Base-by-base conservation (phyloP, 192 early-diverging fungal genomes). In the Funneliformis geosporum region DNA sequence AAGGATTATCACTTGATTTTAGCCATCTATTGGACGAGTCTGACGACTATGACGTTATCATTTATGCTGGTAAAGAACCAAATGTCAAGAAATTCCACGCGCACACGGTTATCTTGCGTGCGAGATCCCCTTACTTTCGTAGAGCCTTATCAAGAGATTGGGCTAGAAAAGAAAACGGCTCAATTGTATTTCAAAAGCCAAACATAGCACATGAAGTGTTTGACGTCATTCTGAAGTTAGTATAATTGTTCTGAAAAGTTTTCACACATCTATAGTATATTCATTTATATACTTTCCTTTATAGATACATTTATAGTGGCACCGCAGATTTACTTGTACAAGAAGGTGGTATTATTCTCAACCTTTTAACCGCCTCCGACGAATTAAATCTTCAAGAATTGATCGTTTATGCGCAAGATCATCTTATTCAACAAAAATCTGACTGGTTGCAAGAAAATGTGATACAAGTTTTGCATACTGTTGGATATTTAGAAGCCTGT, bases 21-120 rank as follows among this genome's bases (percentile, higher is more conserved):
- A 42, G 33, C 40, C 55, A 61, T 23, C 21, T 76, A 2, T 43
- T 76, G 18, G 60, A 76, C 11, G 60, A 62, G 23, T 38, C 33
- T 23, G 75, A 76, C 14, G 75, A 62, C 9, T 76, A 40, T 60
- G 75, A 76, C 40, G 60, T 76, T 18, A 76, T 76, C 60, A 76
- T 76, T 62, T 76, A 76, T 46, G 75, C 75, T 16, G 75, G 60
- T 61, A 62, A 76, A 76, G 75, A 76, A 27, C 60, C 75, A 39
- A 76, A 62, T 21, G 60, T 76, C n/a, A 60, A 60, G 39, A 62
- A 76, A 62, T 62, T 76, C 39, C 60, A 62, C 42, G 75, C 75
- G 21, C 75, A 76, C 44, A 62, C 75, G 4, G 59, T 76, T 3
- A 76, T 76, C 43, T 62, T 76, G 39, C 75, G 60, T 21, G 55